Conservation (phyloP, 1,139 yeast species). For the Kluyveromyces marxianus region DNA sequence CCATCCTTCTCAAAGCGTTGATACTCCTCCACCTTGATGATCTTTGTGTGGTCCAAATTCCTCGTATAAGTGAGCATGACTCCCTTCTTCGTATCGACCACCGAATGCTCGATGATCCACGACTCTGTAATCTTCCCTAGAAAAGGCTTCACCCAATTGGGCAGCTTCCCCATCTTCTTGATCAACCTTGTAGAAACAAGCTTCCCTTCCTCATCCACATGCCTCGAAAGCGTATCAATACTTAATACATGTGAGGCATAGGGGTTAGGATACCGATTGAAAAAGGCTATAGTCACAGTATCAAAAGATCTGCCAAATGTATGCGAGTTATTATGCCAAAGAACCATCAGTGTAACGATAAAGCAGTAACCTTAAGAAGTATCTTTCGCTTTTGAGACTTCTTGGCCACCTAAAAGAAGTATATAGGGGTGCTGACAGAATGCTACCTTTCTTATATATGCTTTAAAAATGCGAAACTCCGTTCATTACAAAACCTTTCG, state of each 20-base stretch:
- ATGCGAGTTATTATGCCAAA: constrained; percentile 51
- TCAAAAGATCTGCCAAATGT: constrained; percentile 57
- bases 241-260: constrained; percentile 83
- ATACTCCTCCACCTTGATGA: constrained; percentile 74
- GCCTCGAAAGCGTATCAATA: constrained; percentile 51
- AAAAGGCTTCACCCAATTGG: constrained; percentile 71
- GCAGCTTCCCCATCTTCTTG: constrained; percentile 73
- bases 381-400: no score
- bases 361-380: neutral
- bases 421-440: no score
- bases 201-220: constrained; percentile 49
- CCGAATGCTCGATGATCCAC: constrained; percentile 77
- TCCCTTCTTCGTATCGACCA: constrained; percentile 56
- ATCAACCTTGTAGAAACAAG: constrained; percentile 69
- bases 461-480: no score
- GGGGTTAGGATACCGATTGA: constrained; percentile 87
- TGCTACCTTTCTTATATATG: no score
- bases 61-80: constrained; percentile 67
- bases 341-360: constrained; percentile 44
- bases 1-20: constrained; percentile 40
- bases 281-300: constrained; percentile 71
- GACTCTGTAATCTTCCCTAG: constrained; percentile 66
- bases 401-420: no score
- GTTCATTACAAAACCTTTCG: no score
- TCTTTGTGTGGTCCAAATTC: constrained; percentile 77